Evolutionary conservation across 1,139 yeast species (phyloP).

Genomic region (Chernovozyma sophiae-reginae): DNA sequence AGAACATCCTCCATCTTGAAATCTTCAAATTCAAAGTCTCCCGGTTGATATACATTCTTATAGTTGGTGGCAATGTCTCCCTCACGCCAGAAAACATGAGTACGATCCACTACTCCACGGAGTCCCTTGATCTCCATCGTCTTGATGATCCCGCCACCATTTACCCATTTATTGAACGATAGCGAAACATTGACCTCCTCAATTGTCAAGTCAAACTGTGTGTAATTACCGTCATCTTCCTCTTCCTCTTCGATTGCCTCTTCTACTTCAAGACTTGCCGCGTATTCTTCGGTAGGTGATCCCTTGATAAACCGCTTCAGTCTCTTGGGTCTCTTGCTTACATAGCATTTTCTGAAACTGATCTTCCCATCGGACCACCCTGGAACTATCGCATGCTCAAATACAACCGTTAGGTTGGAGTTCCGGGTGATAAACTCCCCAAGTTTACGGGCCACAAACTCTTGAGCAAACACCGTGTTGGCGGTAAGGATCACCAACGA

Average conservation of each 20-base stretch:
- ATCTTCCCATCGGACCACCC: slow-evolving; percentile 91
- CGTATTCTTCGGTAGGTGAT: slow-evolving; percentile 66
- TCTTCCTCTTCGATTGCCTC: slow-evolving; percentile 17
- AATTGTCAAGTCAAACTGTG: slow-evolving; percentile 88
- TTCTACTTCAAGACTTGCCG: slow-evolving; percentile 28
- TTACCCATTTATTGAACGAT: slow-evolving; percentile 81
- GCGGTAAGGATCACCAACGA: slow-evolving; percentile 73
- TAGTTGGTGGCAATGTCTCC: slow-evolving; percentile 81
- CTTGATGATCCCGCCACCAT: slow-evolving; percentile 82
- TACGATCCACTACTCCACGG: slow-evolving; percentile 87
- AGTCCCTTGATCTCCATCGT: slow-evolving; percentile 81
- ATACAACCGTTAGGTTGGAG: slow-evolving; percentile 80
- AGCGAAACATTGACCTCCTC: slow-evolving; percentile 81
- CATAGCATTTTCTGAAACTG: slow-evolving; percentile 78
- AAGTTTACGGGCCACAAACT: slow-evolving; percentile 72
- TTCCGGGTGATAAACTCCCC: slow-evolving; percentile 84
- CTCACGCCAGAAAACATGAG: slow-evolving; percentile 80
- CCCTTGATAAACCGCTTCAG: slow-evolving; percentile 58
- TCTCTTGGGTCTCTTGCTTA: slow-evolving; percentile 73
- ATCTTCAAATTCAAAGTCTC: slow-evolving; percentile 88
- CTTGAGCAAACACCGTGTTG: slow-evolving; percentile 89
- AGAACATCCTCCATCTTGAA: slow-evolving; percentile 81
- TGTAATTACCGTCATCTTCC: slow-evolving; percentile 86
- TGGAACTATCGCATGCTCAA: slow-evolving; percentile 93
- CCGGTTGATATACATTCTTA: slow-evolving; percentile 68